Evolutionary conservation across 148 eudicot species (phyloP).

Genomic region (Amaranthus palmeri): DNA sequence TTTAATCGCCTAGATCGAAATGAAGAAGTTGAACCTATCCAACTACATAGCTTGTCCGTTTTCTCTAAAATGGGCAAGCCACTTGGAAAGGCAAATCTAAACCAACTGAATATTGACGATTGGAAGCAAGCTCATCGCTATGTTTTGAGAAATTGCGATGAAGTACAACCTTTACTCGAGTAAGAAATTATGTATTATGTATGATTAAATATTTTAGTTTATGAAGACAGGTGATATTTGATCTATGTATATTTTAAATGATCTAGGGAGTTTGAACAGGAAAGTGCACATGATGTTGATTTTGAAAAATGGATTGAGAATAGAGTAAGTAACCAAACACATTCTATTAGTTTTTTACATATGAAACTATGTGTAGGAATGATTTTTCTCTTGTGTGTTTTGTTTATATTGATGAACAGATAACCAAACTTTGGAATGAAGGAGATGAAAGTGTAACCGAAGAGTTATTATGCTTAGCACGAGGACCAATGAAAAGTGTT

Average conservation of each 20-base stretch:
- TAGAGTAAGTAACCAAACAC: neutral
- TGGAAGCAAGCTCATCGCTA: neutral
- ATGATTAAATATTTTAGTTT: neutral
- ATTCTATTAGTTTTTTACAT: neutral
- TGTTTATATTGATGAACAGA: no score
- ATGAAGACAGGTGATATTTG: neutral
- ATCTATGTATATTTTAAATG: neutral
- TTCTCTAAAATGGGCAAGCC: neutral
- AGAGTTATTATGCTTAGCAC: no score
- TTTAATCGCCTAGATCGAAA: neutral
- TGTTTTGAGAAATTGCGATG: conserved; percentile 3
- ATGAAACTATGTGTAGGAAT: no score
- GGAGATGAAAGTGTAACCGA: no score
- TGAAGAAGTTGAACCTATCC: neutral
- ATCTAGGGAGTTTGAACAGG: neutral
- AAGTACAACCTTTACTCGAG: neutral
- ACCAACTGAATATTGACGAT: neutral
- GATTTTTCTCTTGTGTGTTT: neutral
- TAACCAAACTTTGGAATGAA: no score
- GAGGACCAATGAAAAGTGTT: no score
- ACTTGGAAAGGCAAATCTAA: neutral
- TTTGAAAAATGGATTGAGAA: neutral
- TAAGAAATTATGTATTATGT: neutral
- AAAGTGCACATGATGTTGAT: neutral
- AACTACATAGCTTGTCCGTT: neutral